Percentiles rank a stretch among this genome's conserved stretches.
Conservation (phyloP, 768 basidiomycete genomes). For the Psilocybe cubensis region DNA sequence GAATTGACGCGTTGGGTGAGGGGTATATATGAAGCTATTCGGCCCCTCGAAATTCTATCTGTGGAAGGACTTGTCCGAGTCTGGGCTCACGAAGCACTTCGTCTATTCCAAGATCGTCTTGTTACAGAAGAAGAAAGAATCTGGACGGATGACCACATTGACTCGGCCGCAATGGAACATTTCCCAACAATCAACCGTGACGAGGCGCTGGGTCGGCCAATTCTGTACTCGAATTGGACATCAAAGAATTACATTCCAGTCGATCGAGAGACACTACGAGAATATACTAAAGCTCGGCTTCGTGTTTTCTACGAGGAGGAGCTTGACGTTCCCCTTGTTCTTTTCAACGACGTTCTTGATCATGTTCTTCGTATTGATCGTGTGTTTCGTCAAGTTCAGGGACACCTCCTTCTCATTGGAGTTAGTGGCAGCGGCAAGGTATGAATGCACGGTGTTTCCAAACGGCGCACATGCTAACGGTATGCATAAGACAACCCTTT, state of each 20-base stretch:
- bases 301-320: constrained; percentile 99
- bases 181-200: constrained; percentile 92
- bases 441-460: constrained; percentile 18
- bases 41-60: constrained; percentile 89
- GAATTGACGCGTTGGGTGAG: constrained; percentile 98
- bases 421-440: constrained; percentile 99
- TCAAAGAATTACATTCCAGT: constrained; percentile 96
- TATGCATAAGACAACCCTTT: constrained; percentile 83
- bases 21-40: constrained; percentile 96
- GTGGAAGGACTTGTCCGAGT: constrained; percentile 95
- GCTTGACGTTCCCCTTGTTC: constrained; percentile 93
- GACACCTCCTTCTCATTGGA: constrained; percentile 94
- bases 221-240: constrained; percentile 99
- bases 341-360: constrained; percentile 98
- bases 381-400: constrained; percentile 98
- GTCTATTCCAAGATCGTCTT: constrained; percentile 96
- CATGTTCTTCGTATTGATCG: constrained; percentile 98
- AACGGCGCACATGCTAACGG: constrained; percentile 1
- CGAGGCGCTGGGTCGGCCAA: constrained; percentile 87
- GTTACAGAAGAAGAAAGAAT: constrained; percentile 89
- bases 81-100: constrained; percentile 97
- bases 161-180: constrained; percentile 79
- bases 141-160: constrained; percentile 96
- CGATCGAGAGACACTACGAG: constrained; percentile 88
- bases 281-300: constrained; percentile 95